Conservation (phyloP, 768 basidiomycete species). For the Phaeotremella fagi region DNA sequence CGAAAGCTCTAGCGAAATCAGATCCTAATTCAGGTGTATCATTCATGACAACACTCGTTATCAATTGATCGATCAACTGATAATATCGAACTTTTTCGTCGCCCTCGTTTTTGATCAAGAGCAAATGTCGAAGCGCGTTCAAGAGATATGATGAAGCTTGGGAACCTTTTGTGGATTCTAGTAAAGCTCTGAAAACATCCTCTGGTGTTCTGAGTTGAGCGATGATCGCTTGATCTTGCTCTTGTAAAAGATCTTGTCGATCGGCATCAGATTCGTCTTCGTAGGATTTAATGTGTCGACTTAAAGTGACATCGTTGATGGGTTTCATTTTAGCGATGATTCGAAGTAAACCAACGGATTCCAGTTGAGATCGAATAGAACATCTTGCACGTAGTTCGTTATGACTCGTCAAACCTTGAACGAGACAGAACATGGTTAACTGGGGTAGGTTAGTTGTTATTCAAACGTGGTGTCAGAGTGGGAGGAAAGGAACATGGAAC, state of each 20-base stretch:
- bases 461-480: background rate
- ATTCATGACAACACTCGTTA: slow-evolving; percentile 87
- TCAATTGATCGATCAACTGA: slow-evolving; percentile 80
- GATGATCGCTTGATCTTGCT: slow-evolving; percentile 70
- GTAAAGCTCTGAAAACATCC: slow-evolving; percentile 81
- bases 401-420: slow-evolving; percentile 18
- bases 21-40: slow-evolving; percentile 64
- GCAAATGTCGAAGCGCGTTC: slow-evolving; percentile 88
- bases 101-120: slow-evolving; percentile 84
- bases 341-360: slow-evolving; percentile 70
- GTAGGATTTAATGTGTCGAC: slow-evolving; percentile 62
- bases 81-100: slow-evolving; percentile 79
- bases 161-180: slow-evolving; percentile 68
- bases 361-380: slow-evolving; percentile 84
- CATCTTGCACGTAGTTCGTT: slow-evolving; percentile 49
- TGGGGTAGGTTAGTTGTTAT: slow-evolving; percentile 5
- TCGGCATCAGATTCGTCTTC: slow-evolving; percentile 66
- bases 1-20: slow-evolving; percentile 77
- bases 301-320: slow-evolving; percentile 63
- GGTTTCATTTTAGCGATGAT: slow-evolving; percentile 66
- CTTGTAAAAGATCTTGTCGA: slow-evolving; percentile 65
- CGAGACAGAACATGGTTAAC: slow-evolving; percentile 24
- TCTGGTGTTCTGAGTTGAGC: slow-evolving; percentile 71
- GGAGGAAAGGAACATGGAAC: background rate
- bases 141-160: slow-evolving; percentile 79